Base-by-base conservation (phyloP, 1,139 yeast genomes). In the Blastobotrys malaysiensis region DNA sequence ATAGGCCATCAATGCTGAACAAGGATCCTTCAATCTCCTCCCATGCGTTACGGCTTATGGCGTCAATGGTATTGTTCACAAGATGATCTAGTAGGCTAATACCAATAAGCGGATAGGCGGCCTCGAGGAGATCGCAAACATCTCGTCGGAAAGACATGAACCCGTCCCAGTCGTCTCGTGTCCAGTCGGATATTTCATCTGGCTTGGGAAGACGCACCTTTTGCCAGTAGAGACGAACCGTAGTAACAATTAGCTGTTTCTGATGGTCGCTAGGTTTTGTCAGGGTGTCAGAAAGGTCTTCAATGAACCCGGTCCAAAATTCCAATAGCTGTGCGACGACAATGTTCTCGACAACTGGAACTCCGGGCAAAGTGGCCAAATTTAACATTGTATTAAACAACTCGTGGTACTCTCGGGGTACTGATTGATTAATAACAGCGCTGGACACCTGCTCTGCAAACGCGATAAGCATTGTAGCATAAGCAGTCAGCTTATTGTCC, bases 281-380 rank as follows among this genome's bases (percentile, higher is more conserved):
- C 18, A 74, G 85, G 77, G 54, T 81, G 60, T 80, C 85, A 18
- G 78, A 71, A 55, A 79, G 80, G 1, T 80, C 77, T 58, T 87
- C 95, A 9, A 85, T 82, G 52, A 86, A 75, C 55, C 83, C 85
- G 53, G 81, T 80, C 98, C 98, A 93, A 65, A 90, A 88, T 52
- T 83, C 83, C 4, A 88, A 74, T 61, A 89, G 75, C 54, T 83
- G 84, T 14, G 95, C 85, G 11, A 87, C 72, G 9, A 46, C 27
- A 14, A 71, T 71, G 65, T 91, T 97, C 24, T 88, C 91, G 0
- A 75, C 70, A 0, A 85, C 76, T 0, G 96, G 87, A 4, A 71
- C 63, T 0, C 86, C 83, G 0, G 85, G 84, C 50, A 79, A 77
- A 52, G 78, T 76, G 0, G 95, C 81, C 51, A 90, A 69, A 45